Conservation (phyloP, 192 early-diverging fungal genomes). For the Entomortierella lignicola region DNA sequence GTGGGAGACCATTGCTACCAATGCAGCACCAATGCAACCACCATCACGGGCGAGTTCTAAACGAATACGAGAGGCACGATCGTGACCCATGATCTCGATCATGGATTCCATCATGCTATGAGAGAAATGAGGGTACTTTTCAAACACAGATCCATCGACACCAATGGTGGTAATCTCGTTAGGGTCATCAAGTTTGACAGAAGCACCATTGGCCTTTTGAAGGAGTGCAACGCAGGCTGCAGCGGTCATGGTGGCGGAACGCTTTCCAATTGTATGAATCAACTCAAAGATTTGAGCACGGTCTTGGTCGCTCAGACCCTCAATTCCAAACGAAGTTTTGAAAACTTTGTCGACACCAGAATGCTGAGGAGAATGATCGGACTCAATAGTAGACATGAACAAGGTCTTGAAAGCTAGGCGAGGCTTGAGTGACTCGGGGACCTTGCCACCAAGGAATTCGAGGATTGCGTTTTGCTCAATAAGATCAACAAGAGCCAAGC, state of each 20-base stretch:
- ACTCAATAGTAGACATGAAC: conserved; percentile 71
- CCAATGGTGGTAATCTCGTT: conserved; percentile 77
- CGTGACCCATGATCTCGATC: conserved; percentile 78
- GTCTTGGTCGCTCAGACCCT: conserved; percentile 67
- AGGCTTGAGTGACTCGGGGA: conserved; percentile 69
- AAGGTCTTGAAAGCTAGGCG: conserved; percentile 84
- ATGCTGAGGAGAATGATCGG: conserved; percentile 73
- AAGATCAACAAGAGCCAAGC: conserved; percentile 84
- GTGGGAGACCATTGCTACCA: conserved; percentile 74
- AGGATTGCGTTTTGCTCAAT: conserved; percentile 82
- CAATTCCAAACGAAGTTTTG: conserved; percentile 65
- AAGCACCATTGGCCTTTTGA: conserved; percentile 66
- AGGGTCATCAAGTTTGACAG: conserved; percentile 53
- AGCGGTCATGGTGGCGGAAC: conserved; percentile 86
- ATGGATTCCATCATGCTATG: conserved; percentile 80
- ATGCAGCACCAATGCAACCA: conserved; percentile 82
- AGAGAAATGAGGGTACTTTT: conserved; percentile 90
- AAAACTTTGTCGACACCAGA: conserved; percentile 72
- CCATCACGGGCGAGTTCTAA: conserved; percentile 82
- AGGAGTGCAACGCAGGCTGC: conserved; percentile 74
- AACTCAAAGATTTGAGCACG: conserved; percentile 79
- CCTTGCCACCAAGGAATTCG: conserved; percentile 73
- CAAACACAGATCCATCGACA: conserved; percentile 92
- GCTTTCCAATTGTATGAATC: conserved; percentile 66
- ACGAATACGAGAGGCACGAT: conserved; percentile 76